Evolutionary conservation across 306 rosid species (phyloP).

Genomic region (Glycyrrhiza uralensis): DNA sequence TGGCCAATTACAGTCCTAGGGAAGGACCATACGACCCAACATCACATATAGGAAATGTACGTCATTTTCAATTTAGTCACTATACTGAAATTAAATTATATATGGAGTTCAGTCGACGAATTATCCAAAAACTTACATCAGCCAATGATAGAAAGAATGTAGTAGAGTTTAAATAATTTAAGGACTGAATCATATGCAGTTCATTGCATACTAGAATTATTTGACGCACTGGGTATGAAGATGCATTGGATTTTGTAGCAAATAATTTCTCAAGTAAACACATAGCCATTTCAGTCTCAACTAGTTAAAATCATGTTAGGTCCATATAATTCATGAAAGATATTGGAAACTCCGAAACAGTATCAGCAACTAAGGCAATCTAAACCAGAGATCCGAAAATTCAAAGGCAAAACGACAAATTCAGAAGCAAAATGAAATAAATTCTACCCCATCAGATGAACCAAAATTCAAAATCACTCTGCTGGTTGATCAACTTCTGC

Average conservation of each 20-base stretch:
- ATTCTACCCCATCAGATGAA: constrained; percentile 24
- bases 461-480: constrained; percentile 33
- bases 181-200: too few species aligned
- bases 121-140: too few species aligned
- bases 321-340: constrained; percentile 21
- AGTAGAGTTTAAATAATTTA: too few species aligned
- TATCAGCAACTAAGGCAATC: constrained; percentile 27
- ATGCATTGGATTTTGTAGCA: not conserved
- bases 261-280: not conserved
- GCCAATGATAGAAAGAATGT: too few species aligned
- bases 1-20: too few species aligned
- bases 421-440: constrained; percentile 11
- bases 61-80: too few species aligned
- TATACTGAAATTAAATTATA: too few species aligned
- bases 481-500: constrained; percentile 68
- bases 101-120: too few species aligned
- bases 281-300: constrained; percentile 17
- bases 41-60: too few species aligned
- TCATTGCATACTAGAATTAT: too few species aligned
- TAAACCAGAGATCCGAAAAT: constrained; percentile 14
- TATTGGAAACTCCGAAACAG: constrained; percentile 20
- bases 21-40: too few species aligned
- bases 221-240: too few species aligned
- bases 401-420: constrained; percentile 5
- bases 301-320: constrained; percentile 27